A percentile compares a stretch with the other conserved stretches of the same genome.
phyloP scores from a whole-genome alignment of 257 asterid genomes.

The Penstemon newberryi region DNA sequence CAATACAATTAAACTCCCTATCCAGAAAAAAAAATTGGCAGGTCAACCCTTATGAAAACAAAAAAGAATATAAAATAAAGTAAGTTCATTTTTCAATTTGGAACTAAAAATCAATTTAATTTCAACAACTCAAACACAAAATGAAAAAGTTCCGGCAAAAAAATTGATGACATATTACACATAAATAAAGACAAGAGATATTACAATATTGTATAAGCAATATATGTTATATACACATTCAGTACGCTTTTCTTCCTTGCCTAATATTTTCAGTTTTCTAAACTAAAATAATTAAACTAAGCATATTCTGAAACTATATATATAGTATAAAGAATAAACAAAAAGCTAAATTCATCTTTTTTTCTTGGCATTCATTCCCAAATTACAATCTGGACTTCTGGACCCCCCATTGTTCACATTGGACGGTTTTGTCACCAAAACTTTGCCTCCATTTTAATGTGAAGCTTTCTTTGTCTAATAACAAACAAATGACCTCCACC shows the following conservation, averaged over 20 bases:
- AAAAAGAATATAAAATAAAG: no score
- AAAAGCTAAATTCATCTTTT: neutral
- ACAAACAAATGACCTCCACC: neutral
- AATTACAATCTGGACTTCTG: constrained; percentile 9
- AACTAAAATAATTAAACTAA: neutral
- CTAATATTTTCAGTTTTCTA: neutral
- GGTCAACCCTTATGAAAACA: no score
- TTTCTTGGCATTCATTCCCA: constrained; percentile 8
- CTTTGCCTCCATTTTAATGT: neutral
- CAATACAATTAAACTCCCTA: no score
- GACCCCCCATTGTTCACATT: neutral
- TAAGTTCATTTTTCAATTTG: neutral
- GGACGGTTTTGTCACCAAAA: neutral
- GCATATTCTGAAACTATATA: neutral
- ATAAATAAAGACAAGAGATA: constrained; percentile 9
- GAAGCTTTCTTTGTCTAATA: neutral
- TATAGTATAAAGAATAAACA: neutral
- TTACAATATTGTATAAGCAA: constrained; percentile 7
- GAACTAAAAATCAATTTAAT: neutral
- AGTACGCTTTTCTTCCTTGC: neutral
- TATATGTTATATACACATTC: constrained; percentile 9
- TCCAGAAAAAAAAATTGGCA: no score
- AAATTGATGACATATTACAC: neutral
- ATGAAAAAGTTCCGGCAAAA: neutral
- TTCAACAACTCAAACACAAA: neutral